Evolutionary conservation across 352 stramenopile genomes (phyloP).

Genomic region (Phytophthora pseudosyringae): DNA sequence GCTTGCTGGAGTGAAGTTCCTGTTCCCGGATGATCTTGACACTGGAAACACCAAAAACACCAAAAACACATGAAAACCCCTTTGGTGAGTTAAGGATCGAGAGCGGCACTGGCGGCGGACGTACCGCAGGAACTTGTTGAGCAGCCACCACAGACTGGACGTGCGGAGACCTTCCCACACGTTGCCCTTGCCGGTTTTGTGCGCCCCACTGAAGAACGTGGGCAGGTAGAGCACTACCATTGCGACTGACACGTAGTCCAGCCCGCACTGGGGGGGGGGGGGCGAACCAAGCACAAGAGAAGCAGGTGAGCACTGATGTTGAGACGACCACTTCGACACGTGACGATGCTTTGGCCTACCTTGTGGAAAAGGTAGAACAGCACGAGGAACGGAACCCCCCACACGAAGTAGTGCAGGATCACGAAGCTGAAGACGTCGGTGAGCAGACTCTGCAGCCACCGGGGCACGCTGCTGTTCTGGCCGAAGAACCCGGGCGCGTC

Average conservation of each 20-base stretch:
- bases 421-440: constrained; percentile 47
- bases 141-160: constrained; percentile 42
- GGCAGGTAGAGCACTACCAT: constrained; percentile 54
- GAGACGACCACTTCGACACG: too few species aligned
- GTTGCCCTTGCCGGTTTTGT: constrained; percentile 46
- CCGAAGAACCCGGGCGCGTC: constrained; percentile 41
- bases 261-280: constrained; percentile 32
- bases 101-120: neutral
- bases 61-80: neutral
- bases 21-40: constrained; percentile 49
- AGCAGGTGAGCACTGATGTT: too few species aligned
- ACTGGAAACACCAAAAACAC: neutral
- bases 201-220: constrained; percentile 47
- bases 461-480: constrained; percentile 31
- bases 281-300: too few species aligned
- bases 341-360: too few species aligned
- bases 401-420: constrained; percentile 59
- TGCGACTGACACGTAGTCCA: constrained; percentile 41
- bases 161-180: constrained; percentile 46
- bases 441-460: constrained; percentile 34
- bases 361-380: constrained; percentile 50
- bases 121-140: constrained; percentile 43
- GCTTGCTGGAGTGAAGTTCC: constrained; percentile 41
- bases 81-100: neutral
- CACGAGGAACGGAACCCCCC: constrained; percentile 34